Evolutionary conservation across 2,329 filamentous ascomycete species (phyloP).

Genomic region (Whalleya microplaca): DNA sequence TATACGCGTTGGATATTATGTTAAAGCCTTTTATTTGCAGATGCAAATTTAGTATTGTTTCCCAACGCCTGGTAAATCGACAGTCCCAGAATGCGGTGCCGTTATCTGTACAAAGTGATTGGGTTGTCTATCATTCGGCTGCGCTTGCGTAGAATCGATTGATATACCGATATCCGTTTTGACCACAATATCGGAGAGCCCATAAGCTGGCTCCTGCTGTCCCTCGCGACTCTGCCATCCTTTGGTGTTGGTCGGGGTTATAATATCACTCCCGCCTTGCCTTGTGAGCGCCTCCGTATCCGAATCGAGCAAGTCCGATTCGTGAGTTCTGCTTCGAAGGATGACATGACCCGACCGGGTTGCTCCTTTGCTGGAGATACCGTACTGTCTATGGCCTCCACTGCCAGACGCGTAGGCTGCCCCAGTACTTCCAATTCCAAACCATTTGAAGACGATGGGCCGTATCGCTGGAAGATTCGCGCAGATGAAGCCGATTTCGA

Average conservation of each 20-base stretch:
- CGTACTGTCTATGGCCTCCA: conserved; percentile 25
- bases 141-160: conserved; percentile 22
- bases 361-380: conserved; percentile 26
- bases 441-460: conserved; percentile 31
- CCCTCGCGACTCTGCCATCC: conserved; percentile 3
- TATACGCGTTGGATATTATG: conserved; percentile 1
- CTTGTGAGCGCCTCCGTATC: conserved; percentile 31
- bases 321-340: conserved; percentile 25
- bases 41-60: conserved; percentile 19
- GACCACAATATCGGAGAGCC: conserved; percentile 31
- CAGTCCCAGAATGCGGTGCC: conserved; percentile 23
- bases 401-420: conserved; percentile 17
- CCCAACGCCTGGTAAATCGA: conserved; percentile 18
- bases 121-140: conserved; percentile 13
- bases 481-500: conserved; percentile 36
- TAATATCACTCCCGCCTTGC: conserved; percentile 13
- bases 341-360: conserved; percentile 27
- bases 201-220: conserved; percentile 17
- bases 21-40: background rate
- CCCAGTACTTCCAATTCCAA: conserved; percentile 23
- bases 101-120: conserved; percentile 27
- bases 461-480: conserved; percentile 33
- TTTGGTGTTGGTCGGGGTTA: conserved; percentile 18
- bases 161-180: conserved; percentile 33
- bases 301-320: conserved; percentile 28